phyloP scores from a whole-genome alignment of 768 basidiomycete species.

The Mycena metata region DNA sequence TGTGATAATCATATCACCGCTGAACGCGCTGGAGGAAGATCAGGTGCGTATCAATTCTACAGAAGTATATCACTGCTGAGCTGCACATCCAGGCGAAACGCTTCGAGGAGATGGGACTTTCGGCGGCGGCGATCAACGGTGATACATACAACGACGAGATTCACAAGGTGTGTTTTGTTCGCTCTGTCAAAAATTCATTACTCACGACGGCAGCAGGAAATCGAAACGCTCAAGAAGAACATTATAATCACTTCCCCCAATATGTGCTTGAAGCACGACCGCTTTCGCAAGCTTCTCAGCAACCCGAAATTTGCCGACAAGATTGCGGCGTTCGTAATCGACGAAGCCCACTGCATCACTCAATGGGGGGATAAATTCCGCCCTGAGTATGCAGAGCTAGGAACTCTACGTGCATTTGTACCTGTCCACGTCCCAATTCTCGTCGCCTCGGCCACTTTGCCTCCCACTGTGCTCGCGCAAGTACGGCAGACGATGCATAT shows the following conservation, averaged over 20 bases:
- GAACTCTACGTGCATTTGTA: background rate
- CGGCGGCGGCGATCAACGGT: slow-evolving; percentile 35
- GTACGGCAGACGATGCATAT: background rate
- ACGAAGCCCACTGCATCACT: slow-evolving; percentile 48
- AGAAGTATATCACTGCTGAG: background rate
- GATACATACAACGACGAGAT: slow-evolving; percentile 30
- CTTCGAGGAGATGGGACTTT: slow-evolving; percentile 32
- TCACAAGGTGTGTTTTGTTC: slow-evolving; percentile 6
- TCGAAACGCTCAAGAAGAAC: slow-evolving; percentile 29
- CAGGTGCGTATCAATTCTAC: slow-evolving; percentile 21
- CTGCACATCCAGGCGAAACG: slow-evolving; percentile 23
- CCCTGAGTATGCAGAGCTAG: background rate
- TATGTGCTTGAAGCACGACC: slow-evolving; percentile 34
- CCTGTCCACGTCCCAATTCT: background rate
- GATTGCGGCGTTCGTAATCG: slow-evolving; percentile 38
- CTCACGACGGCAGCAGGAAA: background rate
- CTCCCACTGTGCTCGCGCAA: background rate
- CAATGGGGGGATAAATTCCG: slow-evolving; percentile 1
- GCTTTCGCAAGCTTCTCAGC: slow-evolving; percentile 32
- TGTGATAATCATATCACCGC: slow-evolving; percentile 37
- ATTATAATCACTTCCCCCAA: slow-evolving; percentile 41
- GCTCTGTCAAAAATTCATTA: background rate
- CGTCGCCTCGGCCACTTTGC: background rate
- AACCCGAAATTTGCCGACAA: background rate
- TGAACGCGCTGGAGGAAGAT: slow-evolving; percentile 39